Evolutionary conservation across 306 rosid genomes (phyloP), one percentile per base, ranked within the genome.

Genomic region (Fragaria nilgerrensis): DNA sequence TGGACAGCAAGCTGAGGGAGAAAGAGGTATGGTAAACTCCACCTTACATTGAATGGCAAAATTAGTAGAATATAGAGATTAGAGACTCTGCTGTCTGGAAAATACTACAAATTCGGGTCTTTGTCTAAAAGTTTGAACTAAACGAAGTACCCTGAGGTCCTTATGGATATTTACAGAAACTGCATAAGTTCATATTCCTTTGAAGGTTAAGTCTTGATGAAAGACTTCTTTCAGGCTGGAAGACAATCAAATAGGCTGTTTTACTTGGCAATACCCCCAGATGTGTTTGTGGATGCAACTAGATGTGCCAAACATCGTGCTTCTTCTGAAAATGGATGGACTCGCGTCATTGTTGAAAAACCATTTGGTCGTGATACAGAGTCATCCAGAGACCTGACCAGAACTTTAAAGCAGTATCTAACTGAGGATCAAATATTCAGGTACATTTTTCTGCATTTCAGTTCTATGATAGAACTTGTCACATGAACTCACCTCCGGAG

Each of bases 401-500:
- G 86, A 85, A 78, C 86, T 78, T 88, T 95, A 83, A 95, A 89
- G 87, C 90, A 84, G 78, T 90, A 92, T 85, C 96, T 92, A 50
- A 70, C 84, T n/a, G 98, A 95, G 88, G 98, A 92, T 32, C 97
- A 92, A 80, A 95, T 95, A 79, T 95, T 95, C 88, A 94, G 98
- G 98, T 92, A 55, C 67, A 48, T 63, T 63, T 78, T 56, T 32
- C 52, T 68, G 43, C 20, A 63, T 63, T 32, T 32, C n/a, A 6
- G 37, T 16, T 32, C 20, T 15, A 32, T 63, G 68, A 59, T 5
- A 11, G 34, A 23, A 59, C 19, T 59, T 23, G 1, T 23, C 23
- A 58, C 34, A 23, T 25, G 16, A 58, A 27, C 15, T 23, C 34
- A 23, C 64, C 17, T 10, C 12, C 25, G n/a, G 68, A 32, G 70